Evolutionary conservation across 148 eudicot species (phyloP).

Genomic region (Suaeda aralocaspica): DNA sequence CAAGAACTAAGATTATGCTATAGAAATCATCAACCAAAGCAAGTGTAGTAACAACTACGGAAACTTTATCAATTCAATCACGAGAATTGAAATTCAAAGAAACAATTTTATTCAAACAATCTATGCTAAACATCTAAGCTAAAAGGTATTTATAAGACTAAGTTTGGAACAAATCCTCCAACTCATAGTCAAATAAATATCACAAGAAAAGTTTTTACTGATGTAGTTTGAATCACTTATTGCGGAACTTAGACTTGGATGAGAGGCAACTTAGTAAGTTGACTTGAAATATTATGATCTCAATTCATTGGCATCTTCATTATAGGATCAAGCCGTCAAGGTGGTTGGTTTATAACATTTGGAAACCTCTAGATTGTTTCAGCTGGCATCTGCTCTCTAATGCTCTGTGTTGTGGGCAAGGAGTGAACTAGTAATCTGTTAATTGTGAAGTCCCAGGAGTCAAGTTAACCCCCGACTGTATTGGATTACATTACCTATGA

Average conservation of each 20-base stretch:
- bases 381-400: background rate
- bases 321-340: too few relatives aligned
- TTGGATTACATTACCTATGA: background rate
- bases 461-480: background rate
- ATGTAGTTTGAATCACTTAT: background rate
- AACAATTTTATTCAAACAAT: too few relatives aligned
- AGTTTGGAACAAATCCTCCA: too few relatives aligned
- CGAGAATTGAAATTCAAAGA: too few relatives aligned
- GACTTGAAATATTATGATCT: background rate
- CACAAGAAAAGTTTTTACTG: background rate
- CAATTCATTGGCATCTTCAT: background rate
- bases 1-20: too few relatives aligned
- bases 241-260: background rate
- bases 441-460: background rate
- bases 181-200: too few relatives aligned
- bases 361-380: background rate
- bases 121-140: too few relatives aligned
- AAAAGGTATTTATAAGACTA: too few relatives aligned
- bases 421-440: background rate
- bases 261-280: background rate
- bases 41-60: too few relatives aligned
- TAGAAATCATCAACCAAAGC: too few relatives aligned
- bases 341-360: too few relatives aligned
- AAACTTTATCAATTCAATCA: too few relatives aligned
- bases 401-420: background rate